Conservation (phyloP, 2,329 filamentous ascomycete species). For the Calycina herbarum region DNA sequence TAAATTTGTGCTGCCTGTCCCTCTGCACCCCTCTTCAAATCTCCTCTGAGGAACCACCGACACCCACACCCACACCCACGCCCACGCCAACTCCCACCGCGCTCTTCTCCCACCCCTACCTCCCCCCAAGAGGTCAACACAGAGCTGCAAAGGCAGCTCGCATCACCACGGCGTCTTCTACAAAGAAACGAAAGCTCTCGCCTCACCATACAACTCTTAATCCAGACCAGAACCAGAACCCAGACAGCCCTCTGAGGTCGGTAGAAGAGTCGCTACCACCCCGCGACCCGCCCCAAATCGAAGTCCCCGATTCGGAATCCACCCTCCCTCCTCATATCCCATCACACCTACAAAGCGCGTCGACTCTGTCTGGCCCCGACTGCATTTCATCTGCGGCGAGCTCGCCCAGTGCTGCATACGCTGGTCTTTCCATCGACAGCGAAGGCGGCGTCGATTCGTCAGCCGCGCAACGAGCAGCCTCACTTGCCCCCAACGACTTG, state of each 20-base stretch:
- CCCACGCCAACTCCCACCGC: constrained; percentile 6
- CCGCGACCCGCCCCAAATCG: constrained; percentile 44
- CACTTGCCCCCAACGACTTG: constrained; percentile 36
- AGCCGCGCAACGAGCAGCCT: constrained; percentile 36
- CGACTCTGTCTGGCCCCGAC: constrained; percentile 47
- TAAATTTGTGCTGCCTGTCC: neutral
- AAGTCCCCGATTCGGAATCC: constrained; percentile 27
- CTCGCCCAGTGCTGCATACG: constrained; percentile 58
- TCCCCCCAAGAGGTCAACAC: constrained; percentile 12
- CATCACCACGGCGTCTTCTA: constrained; percentile 68
- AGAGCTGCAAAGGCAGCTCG: constrained; percentile 57
- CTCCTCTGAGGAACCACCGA: constrained; percentile 23
- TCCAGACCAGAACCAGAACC: constrained; percentile 25
- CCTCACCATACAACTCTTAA: constrained; percentile 30
- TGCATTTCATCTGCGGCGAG: constrained; percentile 57
- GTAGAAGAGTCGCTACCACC: constrained; percentile 46
- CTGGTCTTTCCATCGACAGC: constrained; percentile 56
- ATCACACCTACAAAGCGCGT: constrained; percentile 45
- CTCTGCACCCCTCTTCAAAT: neutral
- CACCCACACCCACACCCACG: constrained; percentile 17
- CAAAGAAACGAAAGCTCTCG: constrained; percentile 71
- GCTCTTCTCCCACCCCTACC: constrained; percentile 12
- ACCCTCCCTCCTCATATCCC: constrained; percentile 52
- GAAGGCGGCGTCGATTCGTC: constrained; percentile 46
- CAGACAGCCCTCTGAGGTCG: constrained; percentile 36